Base-by-base conservation (phyloP, 768 basidiomycete genomes). In the Trametes gibbosa region DNA sequence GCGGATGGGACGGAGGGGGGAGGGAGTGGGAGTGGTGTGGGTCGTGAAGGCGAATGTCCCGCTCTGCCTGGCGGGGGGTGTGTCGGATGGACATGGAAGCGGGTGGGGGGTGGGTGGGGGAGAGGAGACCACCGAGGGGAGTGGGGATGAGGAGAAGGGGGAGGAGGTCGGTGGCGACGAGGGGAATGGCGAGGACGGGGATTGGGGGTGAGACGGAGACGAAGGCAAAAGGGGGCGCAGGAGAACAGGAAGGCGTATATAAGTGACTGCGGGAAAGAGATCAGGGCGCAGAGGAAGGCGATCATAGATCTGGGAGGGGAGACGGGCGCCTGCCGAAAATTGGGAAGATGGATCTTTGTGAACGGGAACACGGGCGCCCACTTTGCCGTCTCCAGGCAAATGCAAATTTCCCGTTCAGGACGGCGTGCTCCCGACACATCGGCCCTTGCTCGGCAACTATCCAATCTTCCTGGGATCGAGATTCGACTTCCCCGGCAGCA, bases 21-120 rank as follows among this genome's bases (percentile, higher is more conserved):
- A 75, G 73, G 49, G 76, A 75, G 65, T 78, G 80, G 29, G 77
- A 68, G 42, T 79, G 64, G 50, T 81, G 75, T 24, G 79, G 75
- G 62, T 88, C 85, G 64, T 85, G 86, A 70, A 86, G 81, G 61
- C 84, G 83, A 29, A 81, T 76, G 72, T 88, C 85, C 65, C 84
- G 75, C 59, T 84, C 83, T 32, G 77, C 70, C 64, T 80, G 84
- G 65, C 86, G 85, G 60, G 84, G 78, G 32, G 81, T 72, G 66
- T 84, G 84, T 70, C 87, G 74, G 66, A 78, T 79, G 66, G 87
- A 80, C 86, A 86, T 85, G 61, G 69, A 59, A 62, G 69, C 61
- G 63, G 63, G 65, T 69, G 66, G 60, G 63, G n/a, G n/a, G n/a
- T n/a, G n/a, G n/a, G n/a, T n/a, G n/a, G n/a, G n/a, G n/a, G n/a